Percentiles rank a stretch among this genome's conserved stretches.
Evolutionary conservation across 208 protist genomes (phyloP).

Genomic region (Trypanosoma lewisi): DNA sequence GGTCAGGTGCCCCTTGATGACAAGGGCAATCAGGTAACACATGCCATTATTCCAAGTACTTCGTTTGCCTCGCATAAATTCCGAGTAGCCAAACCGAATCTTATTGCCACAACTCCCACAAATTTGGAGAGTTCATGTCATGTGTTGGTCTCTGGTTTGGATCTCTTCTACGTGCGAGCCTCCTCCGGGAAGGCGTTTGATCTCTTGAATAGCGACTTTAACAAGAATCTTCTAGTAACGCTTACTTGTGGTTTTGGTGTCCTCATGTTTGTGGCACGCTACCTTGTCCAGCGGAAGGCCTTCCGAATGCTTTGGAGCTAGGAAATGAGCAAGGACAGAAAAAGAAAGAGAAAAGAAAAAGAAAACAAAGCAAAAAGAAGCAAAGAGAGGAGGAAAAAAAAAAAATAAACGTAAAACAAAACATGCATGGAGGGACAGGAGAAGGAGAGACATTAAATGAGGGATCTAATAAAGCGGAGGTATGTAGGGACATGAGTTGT

Average conservation of each 20-base stretch:
- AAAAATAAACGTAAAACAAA: constrained; percentile 14
- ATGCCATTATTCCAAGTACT: constrained; percentile 66
- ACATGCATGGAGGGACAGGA: not conserved
- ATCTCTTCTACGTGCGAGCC: constrained; percentile 89
- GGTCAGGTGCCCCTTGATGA: constrained; percentile 57
- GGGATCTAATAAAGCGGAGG: too few species aligned
- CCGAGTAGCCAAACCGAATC: constrained; percentile 51
- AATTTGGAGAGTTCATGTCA: constrained; percentile 86
- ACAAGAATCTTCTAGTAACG: constrained; percentile 77
- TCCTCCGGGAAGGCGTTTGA: constrained; percentile 90
- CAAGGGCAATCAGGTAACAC: constrained; percentile 45
- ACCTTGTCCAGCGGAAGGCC: constrained; percentile 70
- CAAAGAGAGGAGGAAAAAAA: constrained; percentile 12
- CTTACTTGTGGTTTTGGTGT: constrained; percentile 59
- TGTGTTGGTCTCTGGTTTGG: constrained; percentile 77
- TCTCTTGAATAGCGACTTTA: constrained; percentile 91
- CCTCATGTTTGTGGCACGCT: constrained; percentile 57
- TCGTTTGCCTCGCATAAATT: constrained; percentile 65
- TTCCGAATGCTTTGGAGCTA: constrained; percentile 74
- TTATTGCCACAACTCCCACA: constrained; percentile 68
- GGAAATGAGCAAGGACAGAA: not conserved
- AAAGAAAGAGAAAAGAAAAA: not conserved
- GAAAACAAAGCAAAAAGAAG: constrained; percentile 10
- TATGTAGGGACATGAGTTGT: not conserved
- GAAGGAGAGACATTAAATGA: not conserved